Percentiles rank a stretch among this genome's conserved stretches.
These are phyloP conservation scores for Plantago major DNA, from an alignment of 257 asterid genomes.

Conservation along the genomic window DNA sequence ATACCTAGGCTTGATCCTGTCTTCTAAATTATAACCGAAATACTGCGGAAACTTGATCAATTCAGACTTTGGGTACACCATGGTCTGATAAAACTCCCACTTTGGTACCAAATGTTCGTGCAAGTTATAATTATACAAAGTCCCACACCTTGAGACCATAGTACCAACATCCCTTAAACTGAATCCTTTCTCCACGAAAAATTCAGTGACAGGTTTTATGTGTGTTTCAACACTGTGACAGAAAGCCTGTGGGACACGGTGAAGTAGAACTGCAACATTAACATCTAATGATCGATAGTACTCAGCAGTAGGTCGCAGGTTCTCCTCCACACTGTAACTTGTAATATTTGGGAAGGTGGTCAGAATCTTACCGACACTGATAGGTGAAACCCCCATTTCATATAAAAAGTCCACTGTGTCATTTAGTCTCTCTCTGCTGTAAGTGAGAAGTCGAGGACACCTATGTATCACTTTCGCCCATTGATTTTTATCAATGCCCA, in stretches of 20 bases:
- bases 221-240: slow-evolving; percentile 85
- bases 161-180: slow-evolving; percentile 50
- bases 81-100: slow-evolving; percentile 77
- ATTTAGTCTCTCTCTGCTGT: slow-evolving; percentile 65
- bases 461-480: slow-evolving; percentile 94
- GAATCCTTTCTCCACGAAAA: slow-evolving; percentile 67
- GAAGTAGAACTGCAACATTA: slow-evolving; percentile 59
- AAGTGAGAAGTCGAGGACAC: slow-evolving; percentile 92
- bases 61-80: slow-evolving; percentile 63
- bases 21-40: slow-evolving; percentile 84
- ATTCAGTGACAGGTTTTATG: slow-evolving; percentile 74
- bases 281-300: slow-evolving; percentile 68
- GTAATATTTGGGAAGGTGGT: slow-evolving; percentile 83
- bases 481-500: slow-evolving; percentile 75
- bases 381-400: slow-evolving; percentile 83
- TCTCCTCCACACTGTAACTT: slow-evolving; percentile 83
- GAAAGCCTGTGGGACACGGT: slow-evolving; percentile 83
- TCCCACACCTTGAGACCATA: slow-evolving; percentile 75
- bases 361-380: slow-evolving; percentile 70
- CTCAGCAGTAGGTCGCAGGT: slow-evolving; percentile 75
- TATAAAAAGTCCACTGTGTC: slow-evolving; percentile 76
- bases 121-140: slow-evolving; percentile 79
- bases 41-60: slow-evolving; percentile 84
- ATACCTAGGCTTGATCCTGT: slow-evolving; percentile 78
- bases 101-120: slow-evolving; percentile 58